phyloP scores from a whole-genome alignment of 2,329 filamentous ascomycete species.

The Fusarium illudens region DNA sequence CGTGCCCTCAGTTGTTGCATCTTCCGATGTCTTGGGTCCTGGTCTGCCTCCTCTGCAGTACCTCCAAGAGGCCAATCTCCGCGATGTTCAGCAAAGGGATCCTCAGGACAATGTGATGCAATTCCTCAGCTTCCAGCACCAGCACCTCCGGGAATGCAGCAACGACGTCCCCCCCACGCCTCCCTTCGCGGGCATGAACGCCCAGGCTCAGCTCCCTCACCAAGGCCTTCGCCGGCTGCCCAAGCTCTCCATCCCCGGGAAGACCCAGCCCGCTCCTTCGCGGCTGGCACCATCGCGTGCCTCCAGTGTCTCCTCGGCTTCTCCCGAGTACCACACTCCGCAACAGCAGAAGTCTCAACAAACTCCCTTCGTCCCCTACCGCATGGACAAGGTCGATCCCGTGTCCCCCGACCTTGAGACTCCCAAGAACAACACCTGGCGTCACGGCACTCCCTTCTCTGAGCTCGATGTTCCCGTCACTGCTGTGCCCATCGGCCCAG shows the following conservation, averaged over 20 bases:
- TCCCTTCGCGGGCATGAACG: conserved; percentile 66
- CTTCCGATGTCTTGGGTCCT: conserved; percentile 87
- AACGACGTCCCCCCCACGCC: conserved; percentile 73
- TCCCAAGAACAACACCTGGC: conserved; percentile 66
- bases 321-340: conserved; percentile 36
- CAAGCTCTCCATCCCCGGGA: conserved; percentile 67
- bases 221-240: conserved; percentile 66
- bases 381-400: conserved; percentile 61
- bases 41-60: conserved; percentile 71
- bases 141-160: conserved; percentile 57
- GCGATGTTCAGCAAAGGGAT: conserved; percentile 74
- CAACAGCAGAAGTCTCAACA: conserved; percentile 38
- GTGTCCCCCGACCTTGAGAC: conserved; percentile 66
- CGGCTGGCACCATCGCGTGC: conserved; percentile 42
- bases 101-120: conserved; percentile 93
- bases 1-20: conserved; percentile 85
- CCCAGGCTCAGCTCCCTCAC: conserved; percentile 56
- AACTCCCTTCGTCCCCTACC: conserved; percentile 57
- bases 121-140: conserved; percentile 81
- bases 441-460: conserved; percentile 86
- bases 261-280: conserved; percentile 42
- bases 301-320: conserved; percentile 41
- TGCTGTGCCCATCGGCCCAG: conserved; percentile 72
- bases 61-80: conserved; percentile 78
- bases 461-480: conserved; percentile 90